These are phyloP conservation scores for Manihot esculenta DNA, from an alignment of 441 rosid genomes.

Conservation along the genomic window DNA sequence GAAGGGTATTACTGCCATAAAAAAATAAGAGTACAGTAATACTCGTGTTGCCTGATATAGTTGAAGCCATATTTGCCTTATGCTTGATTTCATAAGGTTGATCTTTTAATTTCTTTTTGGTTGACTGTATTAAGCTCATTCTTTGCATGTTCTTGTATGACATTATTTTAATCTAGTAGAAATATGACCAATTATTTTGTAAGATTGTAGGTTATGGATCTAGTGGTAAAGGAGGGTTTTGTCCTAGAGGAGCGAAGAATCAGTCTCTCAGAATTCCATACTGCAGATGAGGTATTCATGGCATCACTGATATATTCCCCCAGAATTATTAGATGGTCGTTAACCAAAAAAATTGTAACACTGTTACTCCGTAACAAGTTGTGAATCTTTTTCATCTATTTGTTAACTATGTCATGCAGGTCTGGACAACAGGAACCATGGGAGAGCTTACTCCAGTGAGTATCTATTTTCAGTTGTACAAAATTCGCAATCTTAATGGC, in stretches of 20 bases:
- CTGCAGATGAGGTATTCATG: slow-evolving; percentile 78
- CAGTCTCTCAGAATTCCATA: slow-evolving; percentile 81
- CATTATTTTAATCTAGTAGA: not conserved
- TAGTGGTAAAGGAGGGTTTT: slow-evolving; percentile 62
- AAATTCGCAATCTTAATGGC: not conserved
- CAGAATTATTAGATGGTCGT: not conserved
- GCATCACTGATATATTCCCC: not conserved
- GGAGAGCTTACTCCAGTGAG: slow-evolving; percentile 85
- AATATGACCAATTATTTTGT: slow-evolving; percentile 7
- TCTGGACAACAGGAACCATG: slow-evolving; percentile 96
- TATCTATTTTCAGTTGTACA: not conserved
- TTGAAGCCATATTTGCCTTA: not conserved
- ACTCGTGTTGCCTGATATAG: not conserved
- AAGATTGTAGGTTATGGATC: slow-evolving; percentile 69
- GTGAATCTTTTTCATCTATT: not conserved
- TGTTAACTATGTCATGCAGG: slow-evolving; percentile 40
- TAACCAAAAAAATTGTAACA: not conserved
- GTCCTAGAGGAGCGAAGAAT: slow-evolving; percentile 71
- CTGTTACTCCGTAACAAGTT: not conserved
- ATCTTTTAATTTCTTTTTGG: not conserved
- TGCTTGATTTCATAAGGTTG: not conserved
- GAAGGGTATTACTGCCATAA: not conserved
- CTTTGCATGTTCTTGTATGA: not conserved
- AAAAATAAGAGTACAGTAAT: not conserved
- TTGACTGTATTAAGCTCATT: not conserved